These are phyloP conservation scores for Verbena officinalis DNA, from an alignment of 257 asterid species.

Conservation along the genomic window DNA sequence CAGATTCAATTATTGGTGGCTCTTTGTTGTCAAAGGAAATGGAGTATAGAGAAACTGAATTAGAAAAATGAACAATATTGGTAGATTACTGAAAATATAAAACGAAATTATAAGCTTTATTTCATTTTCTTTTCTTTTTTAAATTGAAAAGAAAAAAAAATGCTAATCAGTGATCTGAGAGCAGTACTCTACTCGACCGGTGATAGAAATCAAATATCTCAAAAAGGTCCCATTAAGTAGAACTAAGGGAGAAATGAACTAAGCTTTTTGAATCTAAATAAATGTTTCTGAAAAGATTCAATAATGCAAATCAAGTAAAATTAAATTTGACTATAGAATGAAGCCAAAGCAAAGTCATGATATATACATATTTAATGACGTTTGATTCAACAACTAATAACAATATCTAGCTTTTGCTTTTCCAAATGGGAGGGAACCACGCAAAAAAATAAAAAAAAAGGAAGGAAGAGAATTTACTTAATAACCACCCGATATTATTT, in stretches of 20 bases:
- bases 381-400: conserved; percentile 14
- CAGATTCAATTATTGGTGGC: conserved; percentile 30
- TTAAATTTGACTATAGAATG: conserved; percentile 25
- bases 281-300: conserved; percentile 29
- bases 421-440: neutral
- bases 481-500: too few relatives aligned
- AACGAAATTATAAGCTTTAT: neutral
- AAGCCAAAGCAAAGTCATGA: conserved; percentile 8
- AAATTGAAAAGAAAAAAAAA: too few relatives aligned
- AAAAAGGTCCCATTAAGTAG: neutral
- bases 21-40: conserved; percentile 12
- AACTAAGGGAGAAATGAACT: conserved; percentile 17
- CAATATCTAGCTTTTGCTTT: conserved; percentile 1
- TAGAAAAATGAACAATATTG: too few relatives aligned
- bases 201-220: too few relatives aligned
- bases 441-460: neutral
- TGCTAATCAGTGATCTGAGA: too few relatives aligned
- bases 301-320: conserved; percentile 30
- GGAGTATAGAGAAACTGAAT: conserved; percentile 3
- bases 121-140: neutral
- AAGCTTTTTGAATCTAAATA: neutral
- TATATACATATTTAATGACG: too few relatives aligned
- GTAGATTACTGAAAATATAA: neutral
- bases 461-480: neutral
- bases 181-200: too few relatives aligned